Evolutionary conservation across 2,329 filamentous ascomycete species (phyloP), one percentile per base, ranked within the genome.

Genomic region (Diaporthe destruens): DNA sequence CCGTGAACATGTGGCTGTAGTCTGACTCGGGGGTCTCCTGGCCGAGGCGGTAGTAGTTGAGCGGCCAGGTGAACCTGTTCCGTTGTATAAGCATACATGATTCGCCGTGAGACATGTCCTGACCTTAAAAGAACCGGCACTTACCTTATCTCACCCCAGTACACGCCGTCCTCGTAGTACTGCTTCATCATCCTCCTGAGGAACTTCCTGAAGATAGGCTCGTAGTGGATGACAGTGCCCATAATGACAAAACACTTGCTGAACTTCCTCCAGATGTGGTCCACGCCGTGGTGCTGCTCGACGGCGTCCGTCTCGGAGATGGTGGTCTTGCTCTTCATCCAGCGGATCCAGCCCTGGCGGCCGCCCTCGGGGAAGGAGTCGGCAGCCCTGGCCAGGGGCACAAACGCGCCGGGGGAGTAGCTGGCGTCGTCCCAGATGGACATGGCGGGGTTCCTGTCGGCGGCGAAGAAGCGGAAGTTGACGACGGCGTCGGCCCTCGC

Each of bases 231-330:
- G 67, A 98, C 88, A 20, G 90, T 92, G 53, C 89, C 89, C 56
- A 96, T 87, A 5, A 96, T 89, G 3, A 87, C 83, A 81, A 98
- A 98, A 74, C 92, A 93, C 56, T 88, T 89, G 65, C 84, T 85
- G 82, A 98, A 97, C 79, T 96, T 95, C 32, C 86, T 84, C 95
- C 95, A 98, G 70, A 97, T 92, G 68, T 92, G 92, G 80, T 96
- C 92, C 20, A 95, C 87, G 3, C 95, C 94, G 77, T 95, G 92
- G 78, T 96, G 92, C 79, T 98, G 94, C 75, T 92, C 88, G 57
- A 95, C 86, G 14, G 91, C 92, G 80, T 97, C 94, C 25, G 89
- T 87, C 20, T 88, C 84, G 0, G 91, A 92, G 72, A 98, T 91
- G 3, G 90, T 91, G 77, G 91, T 93, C 51, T 94, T 89, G 61